A percentile compares a stretch with the other conserved stretches of the same genome.
Conservation (phyloP, 768 basidiomycete species). For the Clitopilus passeckerianus region DNA sequence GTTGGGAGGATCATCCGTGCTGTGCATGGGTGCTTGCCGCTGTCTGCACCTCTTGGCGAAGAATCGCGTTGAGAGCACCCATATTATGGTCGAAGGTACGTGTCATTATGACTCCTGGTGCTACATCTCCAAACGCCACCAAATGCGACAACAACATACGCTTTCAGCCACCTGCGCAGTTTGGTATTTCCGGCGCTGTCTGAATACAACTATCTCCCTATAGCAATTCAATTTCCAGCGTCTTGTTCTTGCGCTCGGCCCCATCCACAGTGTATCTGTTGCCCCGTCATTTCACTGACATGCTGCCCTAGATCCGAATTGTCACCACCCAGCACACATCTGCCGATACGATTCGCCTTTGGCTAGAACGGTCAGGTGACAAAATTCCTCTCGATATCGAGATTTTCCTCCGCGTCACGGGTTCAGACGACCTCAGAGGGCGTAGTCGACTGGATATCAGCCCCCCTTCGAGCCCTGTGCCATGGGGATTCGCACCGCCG, state of each 20-base stretch:
- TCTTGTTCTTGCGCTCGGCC: background rate
- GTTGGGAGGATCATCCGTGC: slow-evolving; percentile 67
- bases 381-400: slow-evolving; percentile 74
- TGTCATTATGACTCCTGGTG: background rate
- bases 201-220: background rate
- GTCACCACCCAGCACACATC: slow-evolving; percentile 65
- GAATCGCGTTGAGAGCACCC: slow-evolving; percentile 61
- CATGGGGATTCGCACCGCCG: slow-evolving; percentile 26
- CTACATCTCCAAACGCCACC: no score
- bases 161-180: no score
- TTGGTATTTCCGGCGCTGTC: background rate
- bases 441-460: slow-evolving; percentile 26
- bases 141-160: no score
- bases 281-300: background rate
- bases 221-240: background rate
- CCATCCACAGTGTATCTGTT: background rate
- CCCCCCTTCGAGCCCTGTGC: slow-evolving; percentile 21
- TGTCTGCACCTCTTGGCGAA: slow-evolving; percentile 65
- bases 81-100: slow-evolving; percentile 71
- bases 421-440: slow-evolving; percentile 15
- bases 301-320: slow-evolving; percentile 56
- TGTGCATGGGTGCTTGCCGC: slow-evolving; percentile 73
- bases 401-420: slow-evolving; percentile 59
- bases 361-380: slow-evolving; percentile 76
- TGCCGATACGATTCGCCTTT: slow-evolving; percentile 75